Conservation (phyloP, 305 asterid genomes). For the Withania somnifera region DNA sequence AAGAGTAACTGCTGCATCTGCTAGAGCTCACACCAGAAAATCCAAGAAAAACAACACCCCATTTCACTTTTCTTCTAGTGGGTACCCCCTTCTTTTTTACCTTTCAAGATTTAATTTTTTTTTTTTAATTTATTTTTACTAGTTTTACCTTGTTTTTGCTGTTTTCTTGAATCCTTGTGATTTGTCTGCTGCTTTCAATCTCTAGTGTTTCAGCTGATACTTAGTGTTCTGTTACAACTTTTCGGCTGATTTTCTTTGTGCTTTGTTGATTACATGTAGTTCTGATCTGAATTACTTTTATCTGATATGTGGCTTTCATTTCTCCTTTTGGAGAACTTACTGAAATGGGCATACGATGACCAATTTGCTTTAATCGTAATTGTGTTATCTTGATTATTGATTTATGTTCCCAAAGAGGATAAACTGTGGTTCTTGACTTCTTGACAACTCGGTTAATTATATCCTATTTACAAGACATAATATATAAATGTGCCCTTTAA, state of each 20-base stretch:
- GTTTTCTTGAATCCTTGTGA: neutral
- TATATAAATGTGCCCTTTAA: too few relatives aligned
- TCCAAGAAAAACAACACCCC: constrained; percentile 5
- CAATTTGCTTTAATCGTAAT: neutral
- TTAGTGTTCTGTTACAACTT: too few relatives aligned
- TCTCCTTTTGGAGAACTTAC: neutral
- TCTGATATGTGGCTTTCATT: neutral
- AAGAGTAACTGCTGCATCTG: constrained; percentile 35
- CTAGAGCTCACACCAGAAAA: constrained; percentile 32
- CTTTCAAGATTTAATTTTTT: neutral
- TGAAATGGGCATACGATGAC: neutral
- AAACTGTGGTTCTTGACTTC: neutral
- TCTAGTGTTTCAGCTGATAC: neutral
- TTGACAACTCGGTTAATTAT: neutral
- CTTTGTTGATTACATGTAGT: neutral
- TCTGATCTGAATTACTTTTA: neutral
- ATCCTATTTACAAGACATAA: too few relatives aligned
- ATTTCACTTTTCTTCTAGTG: constrained; percentile 20
- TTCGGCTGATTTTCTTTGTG: too few relatives aligned
- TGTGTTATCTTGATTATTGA: neutral
- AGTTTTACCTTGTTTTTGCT: neutral
- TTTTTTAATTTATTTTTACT: neutral
- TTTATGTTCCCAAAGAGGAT: neutral
- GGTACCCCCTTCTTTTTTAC: neutral
- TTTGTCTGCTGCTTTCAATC: neutral